phyloP scores from a whole-genome alignment of 2,329 filamentous ascomycete species.

The Epichloe glyceriae region DNA sequence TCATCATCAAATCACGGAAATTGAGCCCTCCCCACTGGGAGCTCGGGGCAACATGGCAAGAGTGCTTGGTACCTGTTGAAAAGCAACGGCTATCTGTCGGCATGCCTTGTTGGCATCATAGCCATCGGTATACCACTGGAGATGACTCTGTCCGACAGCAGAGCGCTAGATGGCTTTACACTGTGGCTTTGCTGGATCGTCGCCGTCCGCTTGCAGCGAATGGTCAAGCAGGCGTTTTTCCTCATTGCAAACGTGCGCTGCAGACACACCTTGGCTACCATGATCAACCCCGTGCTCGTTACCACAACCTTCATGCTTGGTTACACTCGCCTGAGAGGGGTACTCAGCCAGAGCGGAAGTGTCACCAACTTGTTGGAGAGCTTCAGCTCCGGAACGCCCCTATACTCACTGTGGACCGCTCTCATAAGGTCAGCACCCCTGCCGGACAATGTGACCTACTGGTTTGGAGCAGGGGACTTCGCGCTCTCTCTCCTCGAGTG shows the following conservation, averaged over 20 bases:
- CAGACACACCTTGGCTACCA: conserved; percentile 22
- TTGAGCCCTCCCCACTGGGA: background rate
- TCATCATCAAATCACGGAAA: too few species aligned
- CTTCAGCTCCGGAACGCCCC: conserved; percentile 22
- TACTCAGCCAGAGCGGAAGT: conserved; percentile 14
- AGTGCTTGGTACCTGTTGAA: conserved; percentile 5
- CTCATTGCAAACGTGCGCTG: conserved; percentile 7
- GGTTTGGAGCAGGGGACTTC: conserved; percentile 35
- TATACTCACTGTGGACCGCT: conserved; percentile 23
- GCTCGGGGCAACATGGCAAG: background rate
- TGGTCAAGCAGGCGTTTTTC: conserved; percentile 16
- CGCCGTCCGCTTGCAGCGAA: conserved; percentile 24
- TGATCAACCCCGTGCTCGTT: conserved; percentile 35
- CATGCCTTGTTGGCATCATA: conserved; percentile 20
- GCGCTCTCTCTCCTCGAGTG: conserved; percentile 36
- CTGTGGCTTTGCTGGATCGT: conserved; percentile 37
- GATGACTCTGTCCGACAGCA: conserved; percentile 17
- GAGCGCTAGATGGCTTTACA: conserved; percentile 31
- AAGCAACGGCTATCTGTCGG: conserved; percentile 14
- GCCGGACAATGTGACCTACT: conserved; percentile 10
- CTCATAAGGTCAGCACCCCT: conserved; percentile 5
- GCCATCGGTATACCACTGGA: conserved; percentile 30
- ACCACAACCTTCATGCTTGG: conserved; percentile 31
- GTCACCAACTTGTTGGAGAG: conserved; percentile 17
- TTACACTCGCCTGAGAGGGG: conserved; percentile 28